Base-by-base conservation (phyloP, 306 rosid genomes). In the Neltuma alba region DNA sequence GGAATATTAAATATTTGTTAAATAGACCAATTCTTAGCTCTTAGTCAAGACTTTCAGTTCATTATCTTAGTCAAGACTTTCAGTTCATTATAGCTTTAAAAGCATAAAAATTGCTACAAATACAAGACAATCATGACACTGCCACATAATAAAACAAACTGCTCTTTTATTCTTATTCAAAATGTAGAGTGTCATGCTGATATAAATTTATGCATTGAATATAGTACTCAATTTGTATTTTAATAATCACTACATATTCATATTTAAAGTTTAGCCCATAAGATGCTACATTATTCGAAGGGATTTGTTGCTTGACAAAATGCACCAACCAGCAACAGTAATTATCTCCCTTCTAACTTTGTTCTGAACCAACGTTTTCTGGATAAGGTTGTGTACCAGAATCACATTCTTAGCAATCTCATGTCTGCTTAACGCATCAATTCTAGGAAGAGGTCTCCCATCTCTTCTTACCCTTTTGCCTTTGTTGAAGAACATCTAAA, bases 201-300 rank as follows among this genome's bases (percentile, higher is more conserved):
- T 58, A 58, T 4, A 25, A 3, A 23, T 23, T 25, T 20, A 58
- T 12, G 18, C 33, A 58, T 58, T 4, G 18, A 27, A 58, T 27
- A 13, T 5, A 58, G 4, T 23, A 2, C 7, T 52, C 11, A 7
- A 11, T 54, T 21, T 2, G 6, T 23, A 9, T 23, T 54, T 55
- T 1, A 23, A 55, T 9, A 3, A 27, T 58, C 16, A 16, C 0
- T 50, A 58, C 9, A 27, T 27, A 13, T 25, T 58, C 31, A 60
- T 60, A 28, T 13, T 9, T 60, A 14, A 28, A 69, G 13, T 40
- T 30, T 25, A 21, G 23, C 75, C 61, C 75, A 36, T 37, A 63
- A 63, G 28, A 36, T 38, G 74, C 72, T 65, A n/a, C 37, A 50
- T 50, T 64, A 33, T 73, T 73, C 47, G 15, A 50, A 64, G 68